Percentiles rank a stretch among this genome's conserved stretches.
These are phyloP conservation scores for Populus tremula DNA, from an alignment of 345 rosid genomes.

Conservation along the genomic window DNA sequence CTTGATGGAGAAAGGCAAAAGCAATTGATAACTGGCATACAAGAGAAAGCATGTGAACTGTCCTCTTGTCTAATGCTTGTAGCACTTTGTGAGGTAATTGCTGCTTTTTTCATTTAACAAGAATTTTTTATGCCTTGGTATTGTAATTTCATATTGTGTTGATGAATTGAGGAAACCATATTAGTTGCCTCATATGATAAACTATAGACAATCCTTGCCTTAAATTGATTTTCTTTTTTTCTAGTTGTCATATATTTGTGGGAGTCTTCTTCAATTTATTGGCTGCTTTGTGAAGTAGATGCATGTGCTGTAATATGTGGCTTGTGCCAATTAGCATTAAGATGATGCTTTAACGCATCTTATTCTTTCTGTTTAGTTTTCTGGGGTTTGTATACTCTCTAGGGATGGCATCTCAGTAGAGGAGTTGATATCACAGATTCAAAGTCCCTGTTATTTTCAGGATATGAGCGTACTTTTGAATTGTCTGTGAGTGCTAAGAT, in stretches of 20 bases:
- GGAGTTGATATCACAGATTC: neutral
- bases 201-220: neutral
- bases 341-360: neutral
- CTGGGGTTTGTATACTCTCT: neutral
- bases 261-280: slow-evolving; percentile 1
- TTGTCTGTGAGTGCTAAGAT: neutral
- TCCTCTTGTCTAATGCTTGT: slow-evolving; percentile 75
- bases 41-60: slow-evolving; percentile 56
- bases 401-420: neutral
- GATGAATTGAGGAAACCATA: neutral
- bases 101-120: neutral
- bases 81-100: slow-evolving; percentile 82
- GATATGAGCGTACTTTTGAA: neutral
- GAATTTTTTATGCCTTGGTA: neutral
- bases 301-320: neutral
- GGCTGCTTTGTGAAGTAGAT: neutral
- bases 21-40: slow-evolving; percentile 45
- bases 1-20: slow-evolving; percentile 73
- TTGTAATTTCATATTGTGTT: neutral
- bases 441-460: neutral
- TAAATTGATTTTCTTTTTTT: neutral
- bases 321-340: neutral
- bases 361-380: neutral
- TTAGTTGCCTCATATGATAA: neutral
- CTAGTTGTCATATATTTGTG: neutral